These are phyloP conservation scores for Xerocomus potaroensis DNA, from an alignment of 768 basidiomycete species.

Conservation along the genomic window DNA sequence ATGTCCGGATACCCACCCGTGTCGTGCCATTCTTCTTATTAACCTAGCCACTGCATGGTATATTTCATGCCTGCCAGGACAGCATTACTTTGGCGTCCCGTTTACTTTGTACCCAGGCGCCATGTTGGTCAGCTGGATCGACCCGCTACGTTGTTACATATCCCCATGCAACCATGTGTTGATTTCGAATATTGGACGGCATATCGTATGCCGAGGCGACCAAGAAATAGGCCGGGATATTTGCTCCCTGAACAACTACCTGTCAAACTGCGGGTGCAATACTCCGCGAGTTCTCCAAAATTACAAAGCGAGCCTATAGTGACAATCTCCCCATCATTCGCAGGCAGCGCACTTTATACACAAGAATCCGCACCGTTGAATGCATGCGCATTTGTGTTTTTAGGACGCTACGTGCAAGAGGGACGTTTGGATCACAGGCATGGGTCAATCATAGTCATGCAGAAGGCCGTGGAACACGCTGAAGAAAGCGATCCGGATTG, in stretches of 20 bases:
- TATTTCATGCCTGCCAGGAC: background rate
- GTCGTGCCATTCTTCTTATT: conserved; percentile 7
- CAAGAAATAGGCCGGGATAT: too few relatives aligned
- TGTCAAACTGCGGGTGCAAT: too few relatives aligned
- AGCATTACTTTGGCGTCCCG: background rate
- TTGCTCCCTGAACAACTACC: too few relatives aligned
- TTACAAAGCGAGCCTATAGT: too few relatives aligned
- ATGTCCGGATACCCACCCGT: background rate
- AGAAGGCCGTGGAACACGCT: background rate
- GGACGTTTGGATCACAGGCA: background rate
- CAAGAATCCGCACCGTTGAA: background rate
- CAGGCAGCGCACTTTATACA: too few relatives aligned
- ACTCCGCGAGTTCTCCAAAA: too few relatives aligned
- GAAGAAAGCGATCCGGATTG: background rate
- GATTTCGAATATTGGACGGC: background rate
- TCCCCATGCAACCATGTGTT: background rate
- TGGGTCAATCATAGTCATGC: background rate
- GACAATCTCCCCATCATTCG: background rate
- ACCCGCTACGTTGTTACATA: conserved; percentile 2
- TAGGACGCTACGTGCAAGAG: background rate
- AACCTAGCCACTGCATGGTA: conserved; percentile 14
- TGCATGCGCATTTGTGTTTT: background rate
- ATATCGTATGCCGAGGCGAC: background rate
- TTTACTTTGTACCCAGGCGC: conserved; percentile 1
- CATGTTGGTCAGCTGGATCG: conserved; percentile 1